Percentiles rank a stretch among this genome's conserved stretches.
These are phyloP conservation scores for Rhododendron williamsianum DNA, from an alignment of 148 eudicot species.

Conservation along the genomic window DNA sequence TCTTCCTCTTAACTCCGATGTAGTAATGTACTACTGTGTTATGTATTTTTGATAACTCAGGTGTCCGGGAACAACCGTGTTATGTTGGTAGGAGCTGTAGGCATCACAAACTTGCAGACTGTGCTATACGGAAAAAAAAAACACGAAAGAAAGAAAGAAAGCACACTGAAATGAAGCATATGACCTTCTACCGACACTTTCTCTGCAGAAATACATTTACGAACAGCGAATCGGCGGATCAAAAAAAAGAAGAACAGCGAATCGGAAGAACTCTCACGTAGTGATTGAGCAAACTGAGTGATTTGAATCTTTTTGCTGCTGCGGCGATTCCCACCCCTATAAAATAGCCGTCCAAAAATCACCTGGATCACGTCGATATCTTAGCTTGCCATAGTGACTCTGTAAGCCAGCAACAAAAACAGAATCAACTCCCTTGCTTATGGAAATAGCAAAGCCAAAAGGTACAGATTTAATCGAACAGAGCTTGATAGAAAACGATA, in stretches of 20 bases:
- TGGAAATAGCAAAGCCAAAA: not conserved
- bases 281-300: constrained; percentile 27
- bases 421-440: not conserved
- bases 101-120: constrained; percentile 8
- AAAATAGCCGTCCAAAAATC: constrained; percentile 23
- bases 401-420: constrained; percentile 8
- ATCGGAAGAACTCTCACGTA: constrained; percentile 15
- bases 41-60: not conserved
- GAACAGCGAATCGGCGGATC: constrained; percentile 12
- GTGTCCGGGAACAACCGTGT: constrained; percentile 7
- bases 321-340: constrained; percentile 9
- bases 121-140: constrained; percentile 23
- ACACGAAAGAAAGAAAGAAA: not conserved
- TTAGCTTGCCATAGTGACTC: constrained; percentile 25
- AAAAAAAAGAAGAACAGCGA: constrained; percentile 6
- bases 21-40: not conserved
- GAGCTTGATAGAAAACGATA: not conserved
- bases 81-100: constrained; percentile 18
- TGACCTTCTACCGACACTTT: constrained; percentile 16
- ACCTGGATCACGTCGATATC: constrained; percentile 13
- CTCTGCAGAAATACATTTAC: not conserved
- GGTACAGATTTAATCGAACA: not conserved
- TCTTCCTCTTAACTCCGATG: not conserved
- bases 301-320: constrained; percentile 9
- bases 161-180: constrained; percentile 35